Evolutionary conservation across 495 filamentous ascomycete genomes (phyloP).

Genomic region (Bryoglossum gracile): DNA sequence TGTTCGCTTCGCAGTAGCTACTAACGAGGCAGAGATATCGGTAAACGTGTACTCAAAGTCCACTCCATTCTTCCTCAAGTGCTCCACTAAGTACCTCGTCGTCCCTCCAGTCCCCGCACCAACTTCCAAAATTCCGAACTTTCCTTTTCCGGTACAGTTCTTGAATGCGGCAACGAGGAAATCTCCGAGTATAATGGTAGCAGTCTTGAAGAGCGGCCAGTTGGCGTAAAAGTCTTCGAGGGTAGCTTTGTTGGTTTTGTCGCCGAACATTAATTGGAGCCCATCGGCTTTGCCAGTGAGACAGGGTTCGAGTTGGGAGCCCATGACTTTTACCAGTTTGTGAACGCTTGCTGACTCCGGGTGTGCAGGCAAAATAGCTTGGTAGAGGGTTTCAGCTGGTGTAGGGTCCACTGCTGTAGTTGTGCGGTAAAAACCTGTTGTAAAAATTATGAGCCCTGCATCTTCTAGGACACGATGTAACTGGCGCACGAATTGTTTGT

Average conservation of each 20-base stretch:
- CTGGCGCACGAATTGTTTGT: constrained; percentile 27
- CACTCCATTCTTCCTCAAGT: constrained; percentile 20
- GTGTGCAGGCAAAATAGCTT: background rate
- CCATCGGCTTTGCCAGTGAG: constrained; percentile 29
- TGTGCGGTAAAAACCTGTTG: constrained; percentile 2
- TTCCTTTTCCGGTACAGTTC: background rate
- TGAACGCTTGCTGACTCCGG: constrained; percentile 27
- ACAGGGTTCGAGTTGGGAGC: constrained; percentile 29
- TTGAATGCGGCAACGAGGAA: background rate
- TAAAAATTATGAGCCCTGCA: constrained; percentile 14
- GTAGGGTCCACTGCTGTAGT: background rate
- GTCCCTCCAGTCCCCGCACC: constrained; percentile 37
- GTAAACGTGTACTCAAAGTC: constrained; percentile 40
- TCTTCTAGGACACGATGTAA: constrained; percentile 30
- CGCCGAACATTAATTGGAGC: constrained; percentile 30
- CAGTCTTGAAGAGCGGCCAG: constrained; percentile 1
- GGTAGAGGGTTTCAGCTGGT: background rate
- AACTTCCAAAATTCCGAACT: constrained; percentile 40
- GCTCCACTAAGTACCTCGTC: constrained; percentile 25
- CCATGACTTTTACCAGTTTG: constrained; percentile 25
- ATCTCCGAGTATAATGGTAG: background rate
- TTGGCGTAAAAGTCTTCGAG: constrained; percentile 13
- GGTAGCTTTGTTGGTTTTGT: constrained; percentile 21
- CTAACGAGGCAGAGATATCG: constrained; percentile 43
- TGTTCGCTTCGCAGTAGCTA: constrained; percentile 38